phyloP scores from a whole-genome alignment of 495 filamentous ascomycete genomes.

The Achaetomiella virescens region DNA sequence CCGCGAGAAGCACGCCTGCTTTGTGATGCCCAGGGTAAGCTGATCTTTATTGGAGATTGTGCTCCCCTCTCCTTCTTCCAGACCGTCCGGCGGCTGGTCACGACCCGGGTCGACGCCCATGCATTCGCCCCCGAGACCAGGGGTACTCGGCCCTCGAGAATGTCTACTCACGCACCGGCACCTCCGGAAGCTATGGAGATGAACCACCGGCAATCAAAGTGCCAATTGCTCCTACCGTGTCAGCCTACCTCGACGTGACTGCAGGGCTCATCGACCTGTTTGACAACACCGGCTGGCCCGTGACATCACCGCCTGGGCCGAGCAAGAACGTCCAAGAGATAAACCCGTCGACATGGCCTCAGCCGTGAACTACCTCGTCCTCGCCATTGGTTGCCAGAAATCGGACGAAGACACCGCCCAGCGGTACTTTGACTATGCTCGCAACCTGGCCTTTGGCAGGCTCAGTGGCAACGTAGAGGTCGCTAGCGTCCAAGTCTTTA shows the following conservation, averaged over 20 bases:
- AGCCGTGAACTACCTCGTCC: constrained; percentile 52
- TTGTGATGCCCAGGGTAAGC: constrained; percentile 53
- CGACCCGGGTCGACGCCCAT: constrained; percentile 53
- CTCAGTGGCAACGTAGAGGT: constrained; percentile 52
- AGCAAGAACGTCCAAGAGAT: constrained; percentile 2
- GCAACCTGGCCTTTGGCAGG: constrained; percentile 47
- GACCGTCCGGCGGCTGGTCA: constrained; percentile 61
- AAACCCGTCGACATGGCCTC: constrained; percentile 38
- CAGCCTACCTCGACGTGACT: constrained; percentile 34
- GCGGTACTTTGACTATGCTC: constrained; percentile 51
- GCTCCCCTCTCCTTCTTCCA: constrained; percentile 64
- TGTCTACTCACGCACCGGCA: constrained; percentile 14
- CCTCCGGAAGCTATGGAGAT: neutral
- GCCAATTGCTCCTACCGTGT: constrained; percentile 20
- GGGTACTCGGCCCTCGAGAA: constrained; percentile 59
- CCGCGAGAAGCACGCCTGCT: constrained; percentile 48
- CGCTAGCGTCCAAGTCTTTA: constrained; percentile 52
- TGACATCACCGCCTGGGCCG: constrained; percentile 29
- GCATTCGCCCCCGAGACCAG: constrained; percentile 60
- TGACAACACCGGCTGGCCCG: constrained; percentile 25
- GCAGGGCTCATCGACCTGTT: constrained; percentile 38
- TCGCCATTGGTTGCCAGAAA: constrained; percentile 56
- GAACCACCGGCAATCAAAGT: constrained; percentile 21
- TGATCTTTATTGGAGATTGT: constrained; percentile 62
- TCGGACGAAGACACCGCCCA: constrained; percentile 45